Evolutionary conservation across 495 filamentous ascomycete genomes (phyloP).

Genomic region (Lichenothelia convexa): DNA sequence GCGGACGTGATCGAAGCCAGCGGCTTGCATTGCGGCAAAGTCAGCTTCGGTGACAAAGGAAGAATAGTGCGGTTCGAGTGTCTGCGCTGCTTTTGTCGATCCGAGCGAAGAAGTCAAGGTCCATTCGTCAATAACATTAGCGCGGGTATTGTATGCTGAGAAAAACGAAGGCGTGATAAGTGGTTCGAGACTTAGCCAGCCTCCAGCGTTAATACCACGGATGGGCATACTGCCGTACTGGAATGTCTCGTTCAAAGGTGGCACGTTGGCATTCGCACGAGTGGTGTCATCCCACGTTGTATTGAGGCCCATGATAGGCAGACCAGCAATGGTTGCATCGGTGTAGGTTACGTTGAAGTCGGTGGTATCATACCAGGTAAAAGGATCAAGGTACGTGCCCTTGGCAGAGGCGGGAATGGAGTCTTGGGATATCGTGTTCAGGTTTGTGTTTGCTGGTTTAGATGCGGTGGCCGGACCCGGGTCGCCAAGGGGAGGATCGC

Average conservation of each 20-base stretch:
- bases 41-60: constrained; percentile 68
- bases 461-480: constrained; percentile 16
- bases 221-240: constrained; percentile 66
- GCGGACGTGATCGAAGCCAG: constrained; percentile 89
- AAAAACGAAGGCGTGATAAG: constrained; percentile 93
- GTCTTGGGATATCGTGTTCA: constrained; percentile 38
- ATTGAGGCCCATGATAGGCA: constrained; percentile 79
- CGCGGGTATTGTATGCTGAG: constrained; percentile 35
- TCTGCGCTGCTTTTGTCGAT: constrained; percentile 32
- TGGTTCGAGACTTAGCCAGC: constrained; percentile 87
- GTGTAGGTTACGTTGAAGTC: constrained; percentile 96
- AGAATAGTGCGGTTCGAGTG: constrained; percentile 78
- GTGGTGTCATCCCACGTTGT: constrained; percentile 73
- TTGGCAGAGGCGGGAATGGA: constrained; percentile 48
- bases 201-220: constrained; percentile 81
- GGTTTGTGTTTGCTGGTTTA: constrained; percentile 33
- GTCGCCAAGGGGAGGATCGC: constrained; percentile 4
- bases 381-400: constrained; percentile 73
- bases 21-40: constrained; percentile 65
- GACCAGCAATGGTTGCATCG: constrained; percentile 58
- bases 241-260: constrained; percentile 52
- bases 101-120: constrained; percentile 59
- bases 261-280: constrained; percentile 59
- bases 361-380: constrained; percentile 76
- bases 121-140: constrained; percentile 72